Conservation (phyloP, 2,329 filamentous ascomycete species). For the Xylaria digitata region DNA sequence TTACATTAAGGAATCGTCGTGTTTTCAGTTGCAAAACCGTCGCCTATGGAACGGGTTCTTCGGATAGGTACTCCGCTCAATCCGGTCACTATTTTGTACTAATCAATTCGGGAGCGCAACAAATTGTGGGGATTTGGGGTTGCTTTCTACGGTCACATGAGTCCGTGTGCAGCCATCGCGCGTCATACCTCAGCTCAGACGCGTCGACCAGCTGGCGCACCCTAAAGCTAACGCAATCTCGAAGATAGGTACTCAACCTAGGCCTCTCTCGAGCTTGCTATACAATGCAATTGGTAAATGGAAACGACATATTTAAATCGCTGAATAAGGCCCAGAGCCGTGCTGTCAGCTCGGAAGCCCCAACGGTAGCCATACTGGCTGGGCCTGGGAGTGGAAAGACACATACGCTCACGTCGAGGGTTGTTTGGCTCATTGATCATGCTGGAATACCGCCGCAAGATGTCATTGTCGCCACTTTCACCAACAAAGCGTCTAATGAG, state of each 20-base stretch:
- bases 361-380: slow-evolving; percentile 73
- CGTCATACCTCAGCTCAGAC: slow-evolving; percentile 26
- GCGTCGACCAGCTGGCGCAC: slow-evolving; percentile 27
- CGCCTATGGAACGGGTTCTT: not conserved
- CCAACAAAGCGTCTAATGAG: slow-evolving; percentile 91
- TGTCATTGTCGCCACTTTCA: slow-evolving; percentile 96
- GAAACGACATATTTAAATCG: slow-evolving; percentile 56
- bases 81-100: not conserved
- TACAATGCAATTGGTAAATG: slow-evolving; percentile 43
- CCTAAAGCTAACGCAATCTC: not conserved
- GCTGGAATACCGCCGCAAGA: slow-evolving; percentile 81
- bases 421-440: slow-evolving; percentile 85
- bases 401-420: slow-evolving; percentile 91
- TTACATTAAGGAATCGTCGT: slow-evolving; percentile 3
- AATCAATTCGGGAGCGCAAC: not conserved
- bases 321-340: slow-evolving; percentile 67
- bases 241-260: slow-evolving; percentile 16
- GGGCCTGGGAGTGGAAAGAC: slow-evolving; percentile 86
- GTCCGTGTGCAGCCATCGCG: slow-evolving; percentile 33
- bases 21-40: not conserved
- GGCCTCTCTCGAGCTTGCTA: slow-evolving; percentile 1
- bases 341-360: slow-evolving; percentile 64
- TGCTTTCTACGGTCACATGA: slow-evolving; percentile 34
- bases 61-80: not conserved
- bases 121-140: not conserved